Percentiles rank a stretch among this genome's conserved stretches.
phyloP scores from a whole-genome alignment of 192 early-diverging fungal species.

The Martensiomyces pterosporus region DNA sequence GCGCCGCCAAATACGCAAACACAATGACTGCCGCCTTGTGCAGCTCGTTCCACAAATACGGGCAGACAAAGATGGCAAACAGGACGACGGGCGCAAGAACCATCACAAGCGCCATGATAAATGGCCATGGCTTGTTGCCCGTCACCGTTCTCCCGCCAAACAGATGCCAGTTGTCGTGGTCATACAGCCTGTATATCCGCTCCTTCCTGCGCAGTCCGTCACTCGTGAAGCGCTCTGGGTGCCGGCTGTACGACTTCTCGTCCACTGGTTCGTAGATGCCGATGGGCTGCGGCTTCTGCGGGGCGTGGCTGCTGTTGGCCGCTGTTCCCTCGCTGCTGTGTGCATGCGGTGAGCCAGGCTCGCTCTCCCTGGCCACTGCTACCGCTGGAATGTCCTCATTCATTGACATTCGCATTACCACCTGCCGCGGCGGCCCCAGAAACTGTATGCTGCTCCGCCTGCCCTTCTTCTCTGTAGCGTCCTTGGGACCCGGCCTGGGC shows the following conservation, averaged over 20 bases:
- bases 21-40: constrained; percentile 61
- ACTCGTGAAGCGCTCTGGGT: constrained; percentile 35
- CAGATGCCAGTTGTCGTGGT: constrained; percentile 56
- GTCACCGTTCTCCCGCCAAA: constrained; percentile 63
- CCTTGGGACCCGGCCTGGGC: no score
- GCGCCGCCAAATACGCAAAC: constrained; percentile 61
- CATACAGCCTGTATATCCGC: constrained; percentile 45
- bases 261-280: constrained; percentile 39
- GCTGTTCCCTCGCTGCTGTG: constrained; percentile 14
- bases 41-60: constrained; percentile 60
- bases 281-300: constrained; percentile 15
- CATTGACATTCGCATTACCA: constrained; percentile 42
- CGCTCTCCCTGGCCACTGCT: constrained; percentile 3
- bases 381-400: constrained; percentile 23
- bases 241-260: constrained; percentile 14
- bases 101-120: constrained; percentile 55
- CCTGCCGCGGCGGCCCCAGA: constrained; percentile 37
- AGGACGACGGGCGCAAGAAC: constrained; percentile 56
- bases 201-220: constrained; percentile 36
- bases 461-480: constrained; percentile 1
- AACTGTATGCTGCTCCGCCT: constrained; percentile 38
- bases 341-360: constrained; percentile 1
- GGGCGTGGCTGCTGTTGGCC: constrained; percentile 6
- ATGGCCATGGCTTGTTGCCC: constrained; percentile 59
- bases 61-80: constrained; percentile 62